Percentiles rank a stretch among this genome's conserved stretches.
Evolutionary conservation across 2,329 filamentous ascomycete genomes (phyloP).

Genomic region (Hypoxylon sp.): DNA sequence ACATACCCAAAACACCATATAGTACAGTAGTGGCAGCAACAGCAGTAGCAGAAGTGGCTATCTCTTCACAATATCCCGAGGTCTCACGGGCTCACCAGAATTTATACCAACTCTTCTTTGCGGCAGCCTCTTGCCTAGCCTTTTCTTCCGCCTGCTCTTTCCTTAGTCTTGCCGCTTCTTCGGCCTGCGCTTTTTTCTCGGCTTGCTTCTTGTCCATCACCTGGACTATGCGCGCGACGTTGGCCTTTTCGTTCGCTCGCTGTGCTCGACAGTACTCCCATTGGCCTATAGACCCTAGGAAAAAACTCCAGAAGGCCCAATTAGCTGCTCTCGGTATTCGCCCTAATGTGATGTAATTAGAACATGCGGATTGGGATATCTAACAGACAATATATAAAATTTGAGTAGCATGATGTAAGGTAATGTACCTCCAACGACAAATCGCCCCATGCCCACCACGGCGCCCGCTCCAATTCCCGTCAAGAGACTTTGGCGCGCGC

Average conservation of each 20-base stretch:
- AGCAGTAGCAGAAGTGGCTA: neutral
- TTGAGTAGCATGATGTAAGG: slow-evolving; percentile 6
- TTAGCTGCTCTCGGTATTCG: slow-evolving; percentile 77
- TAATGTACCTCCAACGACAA: slow-evolving; percentile 77
- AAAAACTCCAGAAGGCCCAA: slow-evolving; percentile 85
- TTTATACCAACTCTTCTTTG: slow-evolving; percentile 64
- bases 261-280: slow-evolving; percentile 88
- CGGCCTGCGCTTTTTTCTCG: slow-evolving; percentile 63
- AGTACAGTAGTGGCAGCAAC: slow-evolving; percentile 17
- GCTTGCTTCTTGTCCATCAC: slow-evolving; percentile 79
- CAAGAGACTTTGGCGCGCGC: slow-evolving; percentile 83
- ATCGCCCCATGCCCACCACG: slow-evolving; percentile 77
- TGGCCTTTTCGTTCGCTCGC: slow-evolving; percentile 78
- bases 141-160: slow-evolving; percentile 57
- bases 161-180: slow-evolving; percentile 56
- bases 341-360: slow-evolving; percentile 54
- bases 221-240: slow-evolving; percentile 88
- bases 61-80: slow-evolving; percentile 9
- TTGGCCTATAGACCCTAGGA: slow-evolving; percentile 74
- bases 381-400: neutral
- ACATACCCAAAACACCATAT: slow-evolving; percentile 38
- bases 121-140: slow-evolving; percentile 49
- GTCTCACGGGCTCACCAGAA: slow-evolving; percentile 60
- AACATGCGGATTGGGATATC: neutral
- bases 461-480: slow-evolving; percentile 86